Base-by-base conservation (phyloP, 139 green algal species). In the Spirogloea muscicola region DNA sequence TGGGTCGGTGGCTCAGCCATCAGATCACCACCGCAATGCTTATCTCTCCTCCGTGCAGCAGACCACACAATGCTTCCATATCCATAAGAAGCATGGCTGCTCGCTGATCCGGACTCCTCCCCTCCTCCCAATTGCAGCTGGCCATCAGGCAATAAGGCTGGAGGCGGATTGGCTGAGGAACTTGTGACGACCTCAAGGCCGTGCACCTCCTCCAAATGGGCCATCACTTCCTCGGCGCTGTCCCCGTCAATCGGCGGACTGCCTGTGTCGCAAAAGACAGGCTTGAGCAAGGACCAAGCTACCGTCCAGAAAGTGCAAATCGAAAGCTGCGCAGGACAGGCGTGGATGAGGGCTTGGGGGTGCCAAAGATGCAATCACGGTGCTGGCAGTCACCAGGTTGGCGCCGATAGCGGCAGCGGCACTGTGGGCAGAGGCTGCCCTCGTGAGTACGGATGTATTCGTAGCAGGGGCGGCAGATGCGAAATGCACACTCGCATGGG, bases 401-500 rank as follows among this genome's bases (percentile, higher is more conserved):
- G 31, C 70, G 70, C 27, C 31, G 25, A 59, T 79, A 79, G n/a
- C 36, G 27, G 9, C 25, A 16, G 10, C 25, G 58, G 40, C 70
- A 79, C 29, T 66, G 60, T 3, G 70, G 70, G 44, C 70, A 79
- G 25, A 41, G 25, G 34, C 49, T 62, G 33, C 70, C 70, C 41
- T 79, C 70, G 33, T 79, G 42, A 0, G 16, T 21, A 27, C 70
- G 70, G 58, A 79, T 70, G 70, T 79, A 79, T 34, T 80, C 72
- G 25, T 75, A 77, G 66, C 72, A 80, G 1, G 40, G 41, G 1
- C 72, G 43, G 72, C 72, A 80, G 21, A 80, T 41, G 31, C 31
- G 72, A 34, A 80, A 79, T 13, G 72, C 72, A 38, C 72, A 80
- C 66, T 80, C 72, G 46, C 72, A 80, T 34, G 72, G 62, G 27